Evolutionary conservation across 441 rosid species (phyloP).

Genomic region (Geranium incanum): DNA sequence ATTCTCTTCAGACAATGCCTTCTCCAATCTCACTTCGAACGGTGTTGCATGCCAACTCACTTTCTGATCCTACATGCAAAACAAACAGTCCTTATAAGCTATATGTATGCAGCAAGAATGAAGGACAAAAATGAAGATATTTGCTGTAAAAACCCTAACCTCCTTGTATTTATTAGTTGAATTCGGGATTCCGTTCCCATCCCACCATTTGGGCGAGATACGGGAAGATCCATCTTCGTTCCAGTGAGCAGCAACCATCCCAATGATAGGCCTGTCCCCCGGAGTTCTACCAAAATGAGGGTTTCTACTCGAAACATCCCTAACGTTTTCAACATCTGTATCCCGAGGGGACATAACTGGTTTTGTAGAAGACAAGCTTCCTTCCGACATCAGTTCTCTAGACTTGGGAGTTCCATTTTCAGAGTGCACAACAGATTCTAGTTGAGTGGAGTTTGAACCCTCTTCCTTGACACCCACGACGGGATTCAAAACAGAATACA

Average conservation of each 20-base stretch:
- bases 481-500: constrained; percentile 46
- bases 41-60: constrained; percentile 99
- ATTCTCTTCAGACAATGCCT: constrained; percentile 76
- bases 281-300: constrained; percentile 42
- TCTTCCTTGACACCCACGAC: constrained; percentile 32
- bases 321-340: constrained; percentile 24
- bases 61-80: constrained; percentile 71
- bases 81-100: constrained; percentile 1
- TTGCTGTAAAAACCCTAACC: constrained; percentile 31
- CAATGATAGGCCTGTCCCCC: constrained; percentile 75
- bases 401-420: constrained; percentile 31
- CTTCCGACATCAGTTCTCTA: constrained; percentile 34
- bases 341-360: constrained; percentile 24
- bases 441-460: constrained; percentile 25
- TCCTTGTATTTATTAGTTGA: constrained; percentile 92
- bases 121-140: constrained; percentile 1
- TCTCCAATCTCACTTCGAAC: constrained; percentile 90
- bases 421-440: constrained; percentile 29
- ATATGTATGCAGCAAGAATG: constrained; percentile 6
- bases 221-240: constrained; percentile 45
- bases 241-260: constrained; percentile 87
- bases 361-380: constrained; percentile 47
- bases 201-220: constrained; percentile 75
- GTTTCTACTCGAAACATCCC: constrained; percentile 18
- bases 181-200: constrained; percentile 96